phyloP scores from a whole-genome alignment of 805 yeast genomes.

The Tetrapisispora iriomotensis region DNA sequence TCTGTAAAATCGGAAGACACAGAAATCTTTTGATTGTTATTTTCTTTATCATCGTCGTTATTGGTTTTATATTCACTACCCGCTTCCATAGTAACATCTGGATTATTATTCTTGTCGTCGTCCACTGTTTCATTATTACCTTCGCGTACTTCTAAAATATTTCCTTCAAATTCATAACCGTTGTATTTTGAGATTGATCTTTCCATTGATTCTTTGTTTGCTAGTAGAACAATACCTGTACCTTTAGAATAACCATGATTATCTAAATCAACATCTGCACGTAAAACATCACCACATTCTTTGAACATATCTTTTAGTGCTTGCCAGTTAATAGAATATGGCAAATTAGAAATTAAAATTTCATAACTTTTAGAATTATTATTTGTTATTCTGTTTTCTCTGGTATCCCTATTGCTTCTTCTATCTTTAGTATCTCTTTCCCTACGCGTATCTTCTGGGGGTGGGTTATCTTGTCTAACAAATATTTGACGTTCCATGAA shows the following conservation, averaged over 20 bases:
- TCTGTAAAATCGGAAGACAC: constrained; percentile 38
- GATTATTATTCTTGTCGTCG: constrained; percentile 3
- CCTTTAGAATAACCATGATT: constrained; percentile 66
- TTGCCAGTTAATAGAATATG: constrained; percentile 76
- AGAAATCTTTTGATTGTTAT: not conserved
- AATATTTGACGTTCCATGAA: constrained; percentile 70
- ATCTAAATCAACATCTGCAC: constrained; percentile 69
- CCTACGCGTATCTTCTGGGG: constrained; percentile 37
- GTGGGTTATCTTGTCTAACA: constrained; percentile 86
- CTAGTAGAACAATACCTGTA: constrained; percentile 70
- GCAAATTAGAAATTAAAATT: constrained; percentile 72
- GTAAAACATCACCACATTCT: constrained; percentile 62
- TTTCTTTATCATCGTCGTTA: not conserved
- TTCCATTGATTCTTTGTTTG: constrained; percentile 53
- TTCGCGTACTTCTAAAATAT: constrained; percentile 11
- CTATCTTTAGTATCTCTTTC: not conserved
- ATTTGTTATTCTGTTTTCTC: not conserved
- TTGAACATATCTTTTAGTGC: constrained; percentile 77
- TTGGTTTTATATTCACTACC: constrained; percentile 3
- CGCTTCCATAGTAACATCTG: constrained; percentile 6
- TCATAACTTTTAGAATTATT: constrained; percentile 30
- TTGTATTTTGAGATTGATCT: constrained; percentile 62
- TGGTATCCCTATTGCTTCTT: not conserved
- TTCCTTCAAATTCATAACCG: constrained; percentile 41
- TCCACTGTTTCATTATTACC: constrained; percentile 8